A percentile compares a stretch with the other conserved stretches of the same genome.
Conservation (phyloP, 129 eudicot species). For the Daucus carota region DH1_v3.0 NC_030385.2:33241001-33241500, state of each 20-base stretch:
- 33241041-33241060: background rate
- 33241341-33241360: constrained; percentile 9
- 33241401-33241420: constrained; percentile 24
- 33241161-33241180: background rate
- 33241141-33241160: background rate
- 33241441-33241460: constrained; percentile 4
- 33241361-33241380: constrained; percentile 13
- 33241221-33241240: background rate
- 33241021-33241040: background rate
- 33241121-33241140: background rate
- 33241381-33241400: constrained; percentile 23
- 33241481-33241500: background rate
- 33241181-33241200: background rate
- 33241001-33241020: background rate
- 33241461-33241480: background rate
- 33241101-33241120: background rate
- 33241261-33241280: background rate
- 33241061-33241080: background rate
- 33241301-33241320: constrained; percentile 9
- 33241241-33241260: background rate
- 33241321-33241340: constrained; percentile 11
- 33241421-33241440: constrained; percentile 9
- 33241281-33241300: background rate
- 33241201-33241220: background rate
- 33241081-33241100: background rate